Conservation (phyloP, 768 basidiomycete genomes). For the Tulasnella sp. region DNA sequence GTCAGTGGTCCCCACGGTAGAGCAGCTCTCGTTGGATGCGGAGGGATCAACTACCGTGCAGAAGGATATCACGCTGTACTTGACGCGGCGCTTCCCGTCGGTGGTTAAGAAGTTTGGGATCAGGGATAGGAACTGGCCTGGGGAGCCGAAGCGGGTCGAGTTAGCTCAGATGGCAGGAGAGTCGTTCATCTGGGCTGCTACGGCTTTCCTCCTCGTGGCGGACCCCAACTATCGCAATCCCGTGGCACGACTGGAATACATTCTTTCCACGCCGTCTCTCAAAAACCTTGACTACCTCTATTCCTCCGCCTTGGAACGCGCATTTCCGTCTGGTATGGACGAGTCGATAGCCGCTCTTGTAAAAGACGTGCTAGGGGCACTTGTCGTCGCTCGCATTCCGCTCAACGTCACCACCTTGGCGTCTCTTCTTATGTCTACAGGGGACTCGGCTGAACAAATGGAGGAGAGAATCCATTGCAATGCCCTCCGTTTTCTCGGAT, state of each 20-base stretch:
- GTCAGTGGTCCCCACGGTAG: neutral
- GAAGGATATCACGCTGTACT: neutral
- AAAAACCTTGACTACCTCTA: neutral
- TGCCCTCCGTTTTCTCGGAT: neutral
- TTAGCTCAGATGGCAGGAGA: neutral
- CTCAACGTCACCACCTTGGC: neutral
- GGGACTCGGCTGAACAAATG: neutral
- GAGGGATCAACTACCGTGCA: neutral
- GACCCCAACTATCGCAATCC: neutral
- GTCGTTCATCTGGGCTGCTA: neutral
- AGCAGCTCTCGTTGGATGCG: neutral
- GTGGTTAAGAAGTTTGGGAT: neutral
- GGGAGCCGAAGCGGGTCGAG: neutral
- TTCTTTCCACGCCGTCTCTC: neutral
- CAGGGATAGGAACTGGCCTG: neutral
- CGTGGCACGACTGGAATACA: neutral
- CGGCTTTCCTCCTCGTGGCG: neutral
- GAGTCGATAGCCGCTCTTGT: neutral
- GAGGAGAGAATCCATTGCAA: too few relatives aligned
- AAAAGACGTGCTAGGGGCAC: neutral
- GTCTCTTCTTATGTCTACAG: neutral
- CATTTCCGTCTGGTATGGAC: too few relatives aligned
- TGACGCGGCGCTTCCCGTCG: neutral
- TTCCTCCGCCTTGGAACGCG: too few relatives aligned
- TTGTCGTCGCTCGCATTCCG: neutral